Base-by-base conservation (phyloP, 2,329 filamentous ascomycete species). In the Calonectria pseudoturangicola region DNA sequence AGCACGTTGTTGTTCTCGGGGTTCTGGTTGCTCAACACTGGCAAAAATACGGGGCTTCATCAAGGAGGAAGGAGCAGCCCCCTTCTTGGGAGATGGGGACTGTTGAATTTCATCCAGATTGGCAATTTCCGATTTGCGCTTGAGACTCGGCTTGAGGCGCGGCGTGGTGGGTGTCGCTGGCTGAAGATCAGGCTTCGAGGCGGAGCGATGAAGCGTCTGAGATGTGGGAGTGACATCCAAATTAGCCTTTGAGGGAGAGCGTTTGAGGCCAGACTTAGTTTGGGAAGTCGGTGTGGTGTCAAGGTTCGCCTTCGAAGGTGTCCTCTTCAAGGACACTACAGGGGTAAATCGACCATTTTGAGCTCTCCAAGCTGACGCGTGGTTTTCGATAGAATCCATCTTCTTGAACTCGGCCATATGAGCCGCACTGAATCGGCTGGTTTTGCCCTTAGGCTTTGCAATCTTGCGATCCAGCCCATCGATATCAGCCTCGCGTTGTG, bases 351-450 rank as follows among this genome's bases (percentile, higher is more conserved):
- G 88, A 43, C 84, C 88, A 5, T 88, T 84, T 72, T 90, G 88
- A 27, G 89, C 89, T 74, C 94, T 89, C 86, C 93, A 97, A 18
- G 93, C 91, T 13, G 96, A 98, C 10, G 95, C 89, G 82, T 98
- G 96, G 74, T 93, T 93, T 51, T 92, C 94, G 81, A 98, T 98
- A 2, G 96, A 98, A 82, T 98, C 95, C 96, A 98, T 98, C 88
- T 98, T 98, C 85, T 95, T 95, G 86, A 98, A 98, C 80, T 96
- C 91, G 63, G 93, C 92, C 90, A 94, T 93, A 82, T 98, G 96
- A 45, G 91, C 92, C 74, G 95, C 93, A 82, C 95, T 98, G 85
- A 93, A 98, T 56, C 96, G 93, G 62, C 92, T 87, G 64, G 91
- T 89, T 82, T 93, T 96, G 77, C 94, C 92, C 85, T 93, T 97